phyloP scores from a whole-genome alignment of 345 rosid species.

The Durio zibethinus region DNA sequence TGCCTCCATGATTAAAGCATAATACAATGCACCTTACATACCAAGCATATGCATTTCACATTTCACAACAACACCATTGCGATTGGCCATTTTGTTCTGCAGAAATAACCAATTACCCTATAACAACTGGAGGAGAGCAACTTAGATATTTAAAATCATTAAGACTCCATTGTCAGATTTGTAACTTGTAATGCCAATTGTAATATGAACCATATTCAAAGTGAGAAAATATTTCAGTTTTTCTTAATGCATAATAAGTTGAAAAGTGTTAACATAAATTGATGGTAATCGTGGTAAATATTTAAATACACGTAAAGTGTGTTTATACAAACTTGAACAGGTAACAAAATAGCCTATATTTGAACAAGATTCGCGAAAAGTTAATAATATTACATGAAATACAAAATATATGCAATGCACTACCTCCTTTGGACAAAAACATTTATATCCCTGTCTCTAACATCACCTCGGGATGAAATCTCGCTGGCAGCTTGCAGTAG shows the following conservation, averaged over 20 bases:
- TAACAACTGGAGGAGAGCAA: not conserved
- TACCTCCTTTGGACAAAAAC: constrained; percentile 88
- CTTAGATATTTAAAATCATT: not conserved
- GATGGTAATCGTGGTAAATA: not conserved
- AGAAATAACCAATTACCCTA: not conserved
- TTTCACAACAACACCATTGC: not conserved
- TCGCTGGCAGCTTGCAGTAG: constrained; percentile 88
- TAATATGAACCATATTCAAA: constrained; percentile 4
- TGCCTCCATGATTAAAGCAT: not conserved
- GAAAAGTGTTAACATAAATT: not conserved
- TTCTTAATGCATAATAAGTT: not conserved
- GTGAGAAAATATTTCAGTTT: not conserved
- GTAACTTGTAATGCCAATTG: not conserved
- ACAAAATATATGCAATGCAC: not conserved
- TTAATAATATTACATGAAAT: not conserved
- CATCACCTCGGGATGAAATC: constrained; percentile 72
- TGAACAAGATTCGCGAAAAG: not conserved
- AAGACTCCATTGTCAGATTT: not conserved
- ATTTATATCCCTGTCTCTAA: constrained; percentile 65
- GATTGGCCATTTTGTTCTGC: not conserved
- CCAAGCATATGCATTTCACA: not conserved
- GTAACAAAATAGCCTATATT: not conserved
- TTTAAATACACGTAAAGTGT: not conserved
- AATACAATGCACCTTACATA: not conserved
- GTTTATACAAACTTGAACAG: not conserved